Percentiles rank a stretch among this genome's conserved stretches.
phyloP scores from a whole-genome alignment of 805 yeast species.

The Brettanomyces naardenensis region DNA sequence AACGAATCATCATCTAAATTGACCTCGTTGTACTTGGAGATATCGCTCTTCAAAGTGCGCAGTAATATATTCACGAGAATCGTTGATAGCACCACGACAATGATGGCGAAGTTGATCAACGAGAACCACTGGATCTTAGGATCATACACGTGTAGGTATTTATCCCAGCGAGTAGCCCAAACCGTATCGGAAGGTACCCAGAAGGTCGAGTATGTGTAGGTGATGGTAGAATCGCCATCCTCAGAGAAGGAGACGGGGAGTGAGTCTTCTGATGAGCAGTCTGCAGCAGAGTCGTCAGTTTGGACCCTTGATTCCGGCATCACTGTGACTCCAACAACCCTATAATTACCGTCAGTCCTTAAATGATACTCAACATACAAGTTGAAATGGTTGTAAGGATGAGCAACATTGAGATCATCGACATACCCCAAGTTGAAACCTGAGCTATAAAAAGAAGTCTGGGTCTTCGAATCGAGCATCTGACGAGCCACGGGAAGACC shows the following conservation, averaged over 20 bases:
- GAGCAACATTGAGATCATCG: slow-evolving; percentile 45
- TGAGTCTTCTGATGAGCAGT: slow-evolving; percentile 19
- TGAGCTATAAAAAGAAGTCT: slow-evolving; percentile 59
- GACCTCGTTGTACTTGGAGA: slow-evolving; percentile 80
- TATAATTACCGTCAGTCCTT: slow-evolving; percentile 54
- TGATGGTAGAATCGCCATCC: slow-evolving; percentile 47
- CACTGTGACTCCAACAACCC: slow-evolving; percentile 89
- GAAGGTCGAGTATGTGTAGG: slow-evolving; percentile 75
- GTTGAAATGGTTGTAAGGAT: slow-evolving; percentile 74
- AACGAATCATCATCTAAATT: slow-evolving; percentile 80
- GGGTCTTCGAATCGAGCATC: slow-evolving; percentile 48
- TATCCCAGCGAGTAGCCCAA: slow-evolving; percentile 99
- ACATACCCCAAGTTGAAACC: slow-evolving; percentile 77
- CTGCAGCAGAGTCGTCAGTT: slow-evolving; percentile 7
- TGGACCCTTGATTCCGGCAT: slow-evolving; percentile 49
- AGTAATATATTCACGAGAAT: slow-evolving; percentile 73
- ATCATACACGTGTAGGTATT: slow-evolving; percentile 83
- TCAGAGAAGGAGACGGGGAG: slow-evolving; percentile 42
- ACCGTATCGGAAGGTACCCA: slow-evolving; percentile 65
- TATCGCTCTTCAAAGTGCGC: slow-evolving; percentile 77
- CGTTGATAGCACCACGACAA: slow-evolving; percentile 68
- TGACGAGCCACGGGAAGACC: slow-evolving; percentile 86
- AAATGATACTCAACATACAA: slow-evolving; percentile 77
- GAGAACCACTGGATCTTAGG: slow-evolving; percentile 97
- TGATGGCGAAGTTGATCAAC: slow-evolving; percentile 73